Evolutionary conservation across 192 early-diverging fungal species (phyloP), one percentile per base, ranked within the genome.

Genomic region (Coemansia sp.): DNA sequence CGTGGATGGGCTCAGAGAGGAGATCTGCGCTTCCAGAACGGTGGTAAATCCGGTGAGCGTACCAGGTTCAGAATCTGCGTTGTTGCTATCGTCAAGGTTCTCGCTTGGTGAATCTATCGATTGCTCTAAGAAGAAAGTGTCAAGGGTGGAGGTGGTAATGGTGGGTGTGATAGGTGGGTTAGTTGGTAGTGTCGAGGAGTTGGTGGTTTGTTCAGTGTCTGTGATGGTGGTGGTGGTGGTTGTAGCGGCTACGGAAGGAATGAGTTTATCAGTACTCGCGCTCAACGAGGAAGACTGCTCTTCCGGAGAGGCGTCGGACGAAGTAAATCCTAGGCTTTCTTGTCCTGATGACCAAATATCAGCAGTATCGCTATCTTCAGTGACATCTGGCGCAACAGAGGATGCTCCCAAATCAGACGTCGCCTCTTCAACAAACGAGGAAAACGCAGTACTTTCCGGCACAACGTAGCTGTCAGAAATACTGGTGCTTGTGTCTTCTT

Each of bases 211-310:
- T 33, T 19, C 17, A 25, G 34, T 17, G 35, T 36, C 35, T 42
- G 34, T 34, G 54, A 32, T 49, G 61, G 45, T 42, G 46, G 61
- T 36, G 46, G 43, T 66, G 46, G 34, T 34, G 54, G 41, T 49
- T 55, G 45, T 33, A 36, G 61, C 62, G 43, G 42, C 23, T 38
- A 41, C 63, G 38, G 63, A 61, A 45, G 49, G 46, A 59, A 65
- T 67, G 67, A 56, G 64, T 71, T 70, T 36, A 33, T 40, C 33
- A 29, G 2, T 62, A 59, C 33, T 35, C 14, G 55, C 35, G 38
- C n/a, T 34, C 32, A 58, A 34, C 8, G 14, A 49, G 11, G 53
- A 17, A 10, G 38, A 34, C 13, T 53, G 42, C 48, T 42, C 3
- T 55, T 41, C 54, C 13, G 13, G 14, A n/a, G 52, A 40, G 23